Base-by-base conservation (phyloP, 1,284 basidiomycete species). In the Cryptococcus floricola region DNA sequence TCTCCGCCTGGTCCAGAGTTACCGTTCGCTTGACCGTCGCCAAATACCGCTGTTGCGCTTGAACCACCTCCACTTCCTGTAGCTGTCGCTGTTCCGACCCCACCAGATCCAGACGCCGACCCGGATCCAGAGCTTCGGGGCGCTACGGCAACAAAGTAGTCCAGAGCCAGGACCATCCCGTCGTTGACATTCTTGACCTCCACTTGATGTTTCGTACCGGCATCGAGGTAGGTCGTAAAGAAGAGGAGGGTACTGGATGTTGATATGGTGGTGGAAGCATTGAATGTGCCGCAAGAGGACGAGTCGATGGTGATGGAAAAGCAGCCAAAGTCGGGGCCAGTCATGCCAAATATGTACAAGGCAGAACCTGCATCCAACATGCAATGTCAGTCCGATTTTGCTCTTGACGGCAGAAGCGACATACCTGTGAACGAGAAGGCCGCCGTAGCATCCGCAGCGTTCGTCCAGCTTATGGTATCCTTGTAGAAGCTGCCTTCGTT, bases 311-410 rank as follows among this genome's bases (percentile, higher is more conserved):
- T 46, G 23, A 70, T 38, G n/a, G 53, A 43, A 45, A 63, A 71
- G 3, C 49, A 48, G 1, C 64, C 66, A 54, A 68, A 69, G 1
- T 47, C 57, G 6, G 68, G 63, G 2, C 69, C 69, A 6, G 68
- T 69, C 45, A 63, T 58, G 12, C 68, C 69, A 54, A 65, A 67
- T n/a, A 71, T 42, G 39, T 67, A 69, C 10, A 68, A 7, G 19
- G 68, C 68, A 48, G 61, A 62, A 5, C 65, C 64, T 67, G 50
- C 7, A 25, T n/a, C 38, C 12, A 9, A 34, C 4, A 50, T n/a
- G 18, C 18, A 23, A 45, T n/a, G 19, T 18, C 31, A 37, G 39
- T 44, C 42, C 39, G 16, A 12, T 18, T 38, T 19, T 10, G 12
- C 34, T 23, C 18, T 37, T 12, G 34, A 10, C 23, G 16, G 16